A percentile compares a stretch with the other conserved stretches of the same genome.
phyloP scores from a whole-genome alignment of 2,329 filamentous ascomycete species.

The Cytospora schulzeri region DNA sequence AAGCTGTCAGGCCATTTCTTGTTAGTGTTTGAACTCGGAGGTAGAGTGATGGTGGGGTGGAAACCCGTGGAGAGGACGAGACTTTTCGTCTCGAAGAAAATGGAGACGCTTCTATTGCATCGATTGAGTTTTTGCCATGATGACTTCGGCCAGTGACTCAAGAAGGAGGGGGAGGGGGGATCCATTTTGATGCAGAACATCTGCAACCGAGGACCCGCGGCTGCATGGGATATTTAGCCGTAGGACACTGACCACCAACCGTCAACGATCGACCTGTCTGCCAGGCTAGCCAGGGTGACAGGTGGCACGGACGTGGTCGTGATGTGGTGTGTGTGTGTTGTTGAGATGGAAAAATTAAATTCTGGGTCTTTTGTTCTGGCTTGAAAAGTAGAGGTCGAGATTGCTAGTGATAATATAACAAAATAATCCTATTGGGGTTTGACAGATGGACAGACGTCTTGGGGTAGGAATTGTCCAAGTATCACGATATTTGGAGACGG shows the following conservation, averaged over 20 bases:
- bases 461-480: too few species aligned
- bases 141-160: neutral
- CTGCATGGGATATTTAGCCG: neutral
- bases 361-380: too few species aligned
- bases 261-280: neutral
- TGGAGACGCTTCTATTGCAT: neutral
- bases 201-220: neutral
- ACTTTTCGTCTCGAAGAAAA: neutral
- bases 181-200: neutral
- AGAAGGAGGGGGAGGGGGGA: neutral
- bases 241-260: neutral
- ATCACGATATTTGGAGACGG: too few species aligned
- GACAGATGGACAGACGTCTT: too few species aligned
- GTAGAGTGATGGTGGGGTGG: neutral
- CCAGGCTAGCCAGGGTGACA: neutral
- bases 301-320: neutral
- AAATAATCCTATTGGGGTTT: too few species aligned
- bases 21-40: neutral
- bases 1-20: neutral
- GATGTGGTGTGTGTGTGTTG: neutral
- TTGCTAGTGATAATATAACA: too few species aligned
- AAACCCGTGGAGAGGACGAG: neutral
- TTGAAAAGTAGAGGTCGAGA: too few species aligned
- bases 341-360: neutral
- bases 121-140: neutral